phyloP scores from a whole-genome alignment of 2,329 filamentous ascomycete genomes.

The Sporothrix inflata region DNA sequence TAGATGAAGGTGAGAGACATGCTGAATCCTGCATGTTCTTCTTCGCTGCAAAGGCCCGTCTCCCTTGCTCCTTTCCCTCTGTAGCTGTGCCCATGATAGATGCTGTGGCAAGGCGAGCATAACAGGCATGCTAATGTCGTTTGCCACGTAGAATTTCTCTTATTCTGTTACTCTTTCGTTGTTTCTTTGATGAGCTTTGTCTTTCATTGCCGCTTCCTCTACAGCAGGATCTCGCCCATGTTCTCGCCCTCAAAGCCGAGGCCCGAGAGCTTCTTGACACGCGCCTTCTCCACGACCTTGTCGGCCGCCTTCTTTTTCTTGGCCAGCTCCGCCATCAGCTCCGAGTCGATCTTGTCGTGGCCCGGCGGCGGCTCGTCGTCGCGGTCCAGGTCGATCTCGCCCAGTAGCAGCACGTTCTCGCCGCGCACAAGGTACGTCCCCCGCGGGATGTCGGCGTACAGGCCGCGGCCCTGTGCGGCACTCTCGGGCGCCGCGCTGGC shows the following conservation, averaged over 20 bases:
- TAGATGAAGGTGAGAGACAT: no score
- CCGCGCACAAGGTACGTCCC: conserved; percentile 91
- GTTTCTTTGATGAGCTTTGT: neutral
- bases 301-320: conserved; percentile 71
- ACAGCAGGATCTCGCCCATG: conserved; percentile 73
- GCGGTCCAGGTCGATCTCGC: conserved; percentile 95
- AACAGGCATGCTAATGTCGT: neutral
- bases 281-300: conserved; percentile 73
- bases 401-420: conserved; percentile 94
- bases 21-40: neutral
- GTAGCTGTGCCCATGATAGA: neutral
- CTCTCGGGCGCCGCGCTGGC: conserved; percentile 37
- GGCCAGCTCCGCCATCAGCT: conserved; percentile 67
- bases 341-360: conserved; percentile 56
- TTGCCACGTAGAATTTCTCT: neutral
- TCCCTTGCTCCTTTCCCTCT: neutral
- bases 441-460: conserved; percentile 83
- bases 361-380: conserved; percentile 82
- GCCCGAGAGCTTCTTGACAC: conserved; percentile 70
- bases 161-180: neutral
- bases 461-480: conserved; percentile 45
- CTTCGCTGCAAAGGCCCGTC: no score
- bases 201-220: conserved; percentile 35
- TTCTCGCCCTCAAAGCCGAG: conserved; percentile 90
- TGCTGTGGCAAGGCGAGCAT: neutral